Evolutionary conservation across 164 flowering plant species (phyloP), one percentile per base, ranked within the genome.

Genomic region (Magnolia sinica): DNA sequence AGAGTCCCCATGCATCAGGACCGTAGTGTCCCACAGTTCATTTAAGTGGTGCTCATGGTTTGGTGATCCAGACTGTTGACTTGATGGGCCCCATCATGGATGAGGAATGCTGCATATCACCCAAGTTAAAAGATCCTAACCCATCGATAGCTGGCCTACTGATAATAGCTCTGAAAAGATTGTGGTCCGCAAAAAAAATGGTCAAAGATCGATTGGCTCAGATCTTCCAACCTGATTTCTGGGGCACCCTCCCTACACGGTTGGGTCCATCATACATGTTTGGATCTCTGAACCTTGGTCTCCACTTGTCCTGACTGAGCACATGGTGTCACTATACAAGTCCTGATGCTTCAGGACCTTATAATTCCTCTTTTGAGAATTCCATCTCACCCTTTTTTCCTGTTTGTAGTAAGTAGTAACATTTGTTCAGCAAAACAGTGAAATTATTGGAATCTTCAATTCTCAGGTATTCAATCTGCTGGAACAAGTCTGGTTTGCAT

Each of bases 381-480:
- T 23, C 24, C 24, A 23, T 23, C 24, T 23, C 24, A 23, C 24
- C 24, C 24, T 23, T 70, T 7, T n/a, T 70, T 49, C 10, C 20
- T 61, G 19, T 52, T 31, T 52, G 59, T 52, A 9, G 16, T 7
- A 9, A 55, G 22, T 24, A 18, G 59, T 71, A 23, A 16, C 55
- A 49, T 18, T 24, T 61, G 61, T 50, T 50, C 50, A 45, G 13
- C 7, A 68, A 16, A 68, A 27, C 49, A 68, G 37, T 31, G 37
- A 31, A 31, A 31, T 31, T 31, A 31, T 55, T 65, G 0, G 59
- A 76, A 3, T 27, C 68, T 77, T 77, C 68, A 7, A 59, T 75
- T 52, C 37, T 2, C 76, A 96, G 99, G 74, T 96, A 94, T 82
- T 93, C 99, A 45, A 85, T 96, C 74, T 91, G 97, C 83, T 96